These are phyloP conservation scores for Xylaria sp. DNA, from an alignment of 2,329 filamentous ascomycete genomes.

Conservation along the genomic window DNA sequence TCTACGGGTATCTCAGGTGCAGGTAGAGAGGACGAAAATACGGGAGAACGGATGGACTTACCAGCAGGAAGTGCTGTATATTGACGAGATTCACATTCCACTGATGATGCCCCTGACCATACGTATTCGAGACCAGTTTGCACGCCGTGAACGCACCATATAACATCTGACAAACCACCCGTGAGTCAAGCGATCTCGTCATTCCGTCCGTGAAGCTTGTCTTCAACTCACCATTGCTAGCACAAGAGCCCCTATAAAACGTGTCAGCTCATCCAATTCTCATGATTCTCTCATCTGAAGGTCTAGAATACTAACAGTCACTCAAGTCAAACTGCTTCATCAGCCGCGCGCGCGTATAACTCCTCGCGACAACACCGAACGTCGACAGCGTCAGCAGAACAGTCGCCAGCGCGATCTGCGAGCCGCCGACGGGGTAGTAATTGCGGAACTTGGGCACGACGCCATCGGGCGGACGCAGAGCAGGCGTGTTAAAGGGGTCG, in stretches of 20 bases:
- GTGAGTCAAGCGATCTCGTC: neutral
- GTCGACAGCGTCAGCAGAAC: slow-evolving; percentile 1
- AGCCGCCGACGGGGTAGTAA: slow-evolving; percentile 3
- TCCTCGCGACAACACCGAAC: neutral
- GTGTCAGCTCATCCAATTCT: slow-evolving; percentile 2
- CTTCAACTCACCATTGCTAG: slow-evolving; percentile 1
- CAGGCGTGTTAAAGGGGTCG: slow-evolving; percentile 9
- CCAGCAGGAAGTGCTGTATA: slow-evolving; percentile 3
- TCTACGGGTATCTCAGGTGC: neutral
- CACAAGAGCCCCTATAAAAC: slow-evolving; percentile 6
- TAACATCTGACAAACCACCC: neutral
- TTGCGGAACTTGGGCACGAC: slow-evolving; percentile 5
- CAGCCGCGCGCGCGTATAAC: slow-evolving; percentile 9
- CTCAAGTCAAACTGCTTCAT: slow-evolving; percentile 7
- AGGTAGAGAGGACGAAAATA: no score
- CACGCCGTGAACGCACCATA: slow-evolving; percentile 6
- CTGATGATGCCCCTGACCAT: slow-evolving; percentile 12
- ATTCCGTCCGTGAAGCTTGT: neutral
- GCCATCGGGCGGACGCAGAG: slow-evolving; percentile 7
- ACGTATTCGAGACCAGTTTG: slow-evolving; percentile 7
- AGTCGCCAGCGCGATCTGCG: slow-evolving; percentile 5
- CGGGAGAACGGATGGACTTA: neutral
- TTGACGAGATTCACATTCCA: slow-evolving; percentile 9
- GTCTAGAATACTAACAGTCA: slow-evolving; percentile 8
- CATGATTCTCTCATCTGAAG: neutral